phyloP scores from a whole-genome alignment of 306 rosid species.

The Dryas drummondii region DNA sequence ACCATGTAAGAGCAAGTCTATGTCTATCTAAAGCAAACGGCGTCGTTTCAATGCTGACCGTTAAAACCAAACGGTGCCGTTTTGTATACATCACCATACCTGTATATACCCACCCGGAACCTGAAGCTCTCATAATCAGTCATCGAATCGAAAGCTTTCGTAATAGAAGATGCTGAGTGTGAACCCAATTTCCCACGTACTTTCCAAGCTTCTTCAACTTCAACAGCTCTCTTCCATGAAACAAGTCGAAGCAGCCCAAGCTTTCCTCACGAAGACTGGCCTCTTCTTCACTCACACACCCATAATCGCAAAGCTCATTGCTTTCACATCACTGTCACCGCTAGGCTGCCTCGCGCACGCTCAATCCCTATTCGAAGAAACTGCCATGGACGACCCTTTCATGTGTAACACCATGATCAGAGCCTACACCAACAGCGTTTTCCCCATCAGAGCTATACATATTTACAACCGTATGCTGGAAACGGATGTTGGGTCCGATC shows the following conservation, averaged over 20 bases:
- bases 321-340: slow-evolving; percentile 52
- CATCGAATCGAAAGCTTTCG: not conserved
- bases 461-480: slow-evolving; percentile 49
- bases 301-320: slow-evolving; percentile 34
- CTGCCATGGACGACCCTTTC: slow-evolving; percentile 47
- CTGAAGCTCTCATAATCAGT: not conserved
- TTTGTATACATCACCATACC: too few species aligned
- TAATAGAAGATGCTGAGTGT: slow-evolving; percentile 5
- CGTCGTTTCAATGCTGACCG: too few species aligned
- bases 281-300: slow-evolving; percentile 26
- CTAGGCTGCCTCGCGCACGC: slow-evolving; percentile 58
- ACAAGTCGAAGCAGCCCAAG: slow-evolving; percentile 47
- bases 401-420: slow-evolving; percentile 61
- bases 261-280: slow-evolving; percentile 48
- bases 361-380: slow-evolving; percentile 49
- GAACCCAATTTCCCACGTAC: slow-evolving; percentile 17
- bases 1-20: too few species aligned
- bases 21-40: too few species aligned
- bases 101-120: not conserved
- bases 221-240: slow-evolving; percentile 44
- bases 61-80: too few species aligned
- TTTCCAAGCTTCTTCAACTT: slow-evolving; percentile 28
- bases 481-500: slow-evolving; percentile 31
- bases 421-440: slow-evolving; percentile 51
- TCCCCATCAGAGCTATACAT: slow-evolving; percentile 46